Percentiles rank a stretch among this genome's conserved stretches.
Conservation (phyloP, 169 alveolate species). For the Plasmodium ovale region DNA sequence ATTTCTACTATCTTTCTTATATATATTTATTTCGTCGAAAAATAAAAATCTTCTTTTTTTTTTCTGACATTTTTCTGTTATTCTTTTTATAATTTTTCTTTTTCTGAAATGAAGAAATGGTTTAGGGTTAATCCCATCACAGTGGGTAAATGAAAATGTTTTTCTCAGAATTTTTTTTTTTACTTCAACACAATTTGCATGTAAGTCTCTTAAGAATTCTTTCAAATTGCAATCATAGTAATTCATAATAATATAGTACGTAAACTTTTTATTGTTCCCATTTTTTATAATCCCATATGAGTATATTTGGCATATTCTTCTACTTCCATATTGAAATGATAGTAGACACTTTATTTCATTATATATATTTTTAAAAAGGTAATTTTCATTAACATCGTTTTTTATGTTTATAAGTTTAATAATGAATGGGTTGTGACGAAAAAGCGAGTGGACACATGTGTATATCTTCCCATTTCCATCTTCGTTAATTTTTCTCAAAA, state of each 20-base stretch:
- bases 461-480: constrained; percentile 40
- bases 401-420: constrained; percentile 43
- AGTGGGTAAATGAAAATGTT: background rate
- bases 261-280: constrained; percentile 19
- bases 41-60: background rate
- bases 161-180: background rate
- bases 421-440: constrained; percentile 7
- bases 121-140: background rate
- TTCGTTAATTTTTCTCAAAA: constrained; percentile 33
- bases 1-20: background rate
- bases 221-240: constrained; percentile 37
- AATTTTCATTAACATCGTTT: constrained; percentile 47
- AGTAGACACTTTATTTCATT: constrained; percentile 64
- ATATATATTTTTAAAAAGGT: constrained; percentile 45
- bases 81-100: constrained; percentile 7
- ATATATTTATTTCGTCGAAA: background rate
- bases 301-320: constrained; percentile 23
- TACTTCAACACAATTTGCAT: constrained; percentile 13
- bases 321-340: constrained; percentile 23
- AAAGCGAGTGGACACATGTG: constrained; percentile 10
- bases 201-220: constrained; percentile 8
- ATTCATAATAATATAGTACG: constrained; percentile 45
- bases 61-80: constrained; percentile 17
- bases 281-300: constrained; percentile 41
- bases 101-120: constrained; percentile 3